A percentile compares a stretch with the other conserved stretches of the same genome.
Evolutionary conservation across 2,329 filamentous ascomycete genomes (phyloP).

Genomic region (Pseudonectria foliicola): DNA sequence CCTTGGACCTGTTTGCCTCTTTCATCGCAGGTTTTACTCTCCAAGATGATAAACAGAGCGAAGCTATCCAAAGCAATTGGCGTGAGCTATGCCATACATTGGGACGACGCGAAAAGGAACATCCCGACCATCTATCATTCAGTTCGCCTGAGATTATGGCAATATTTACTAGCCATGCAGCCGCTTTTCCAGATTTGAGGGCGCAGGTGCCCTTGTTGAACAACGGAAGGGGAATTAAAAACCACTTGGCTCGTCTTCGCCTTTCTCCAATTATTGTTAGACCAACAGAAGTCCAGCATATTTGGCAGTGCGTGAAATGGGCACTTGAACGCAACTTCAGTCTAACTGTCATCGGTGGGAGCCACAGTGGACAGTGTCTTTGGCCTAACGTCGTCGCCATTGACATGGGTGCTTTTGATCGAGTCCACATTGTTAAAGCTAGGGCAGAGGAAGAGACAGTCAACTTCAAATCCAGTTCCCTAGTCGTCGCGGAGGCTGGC

Average conservation of each 20-base stretch:
- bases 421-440: slow-evolving; percentile 35
- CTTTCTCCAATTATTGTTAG: slow-evolving; percentile 36
- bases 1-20: slow-evolving; percentile 42
- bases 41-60: slow-evolving; percentile 23
- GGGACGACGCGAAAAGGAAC: slow-evolving; percentile 30
- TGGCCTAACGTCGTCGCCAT: slow-evolving; percentile 45
- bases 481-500: slow-evolving; percentile 47
- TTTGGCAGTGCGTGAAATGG: slow-evolving; percentile 52
- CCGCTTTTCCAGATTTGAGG: slow-evolving; percentile 34
- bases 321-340: slow-evolving; percentile 37
- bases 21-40: slow-evolving; percentile 43
- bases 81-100: slow-evolving; percentile 44
- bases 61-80: slow-evolving; percentile 34
- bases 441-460: slow-evolving; percentile 13
- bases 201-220: slow-evolving; percentile 31
- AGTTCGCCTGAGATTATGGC: slow-evolving; percentile 42
- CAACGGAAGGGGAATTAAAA: slow-evolving; percentile 37
- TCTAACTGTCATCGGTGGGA: slow-evolving; percentile 48
- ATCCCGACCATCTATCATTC: slow-evolving; percentile 38
- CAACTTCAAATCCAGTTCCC: slow-evolving; percentile 6
- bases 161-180: slow-evolving; percentile 41
- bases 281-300: slow-evolving; percentile 39
- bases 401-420: slow-evolving; percentile 51
- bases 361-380: slow-evolving; percentile 54
- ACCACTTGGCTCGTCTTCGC: slow-evolving; percentile 39